These are phyloP conservation scores for Phanerochaete sordida DNA, from an alignment of 768 basidiomycete genomes.

Conservation along the genomic window DNA sequence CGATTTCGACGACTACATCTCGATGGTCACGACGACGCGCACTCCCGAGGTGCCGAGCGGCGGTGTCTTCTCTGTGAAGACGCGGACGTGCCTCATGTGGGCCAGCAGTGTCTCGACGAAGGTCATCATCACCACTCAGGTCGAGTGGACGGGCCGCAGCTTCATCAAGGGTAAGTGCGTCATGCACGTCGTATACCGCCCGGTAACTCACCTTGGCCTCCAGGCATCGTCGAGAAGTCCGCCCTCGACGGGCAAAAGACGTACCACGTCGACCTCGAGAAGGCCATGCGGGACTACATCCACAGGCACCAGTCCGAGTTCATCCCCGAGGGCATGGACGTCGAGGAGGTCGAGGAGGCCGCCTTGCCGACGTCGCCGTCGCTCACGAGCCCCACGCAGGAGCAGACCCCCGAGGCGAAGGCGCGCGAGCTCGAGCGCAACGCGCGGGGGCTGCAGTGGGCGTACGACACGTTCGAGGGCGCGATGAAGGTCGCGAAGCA, in stretches of 20 bases:
- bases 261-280: slow-evolving; percentile 81
- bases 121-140: slow-evolving; percentile 83
- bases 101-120: slow-evolving; percentile 73
- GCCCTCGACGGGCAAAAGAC: slow-evolving; percentile 89
- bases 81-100: slow-evolving; percentile 93
- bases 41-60: slow-evolving; percentile 97
- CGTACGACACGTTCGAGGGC: slow-evolving; percentile 81
- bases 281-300: slow-evolving; percentile 85
- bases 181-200: neutral
- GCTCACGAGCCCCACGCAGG: neutral
- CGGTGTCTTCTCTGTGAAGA: slow-evolving; percentile 90
- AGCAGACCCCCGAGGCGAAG: slow-evolving; percentile 40
- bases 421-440: slow-evolving; percentile 67
- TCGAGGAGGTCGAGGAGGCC: slow-evolving; percentile 46
- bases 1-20: slow-evolving; percentile 82
- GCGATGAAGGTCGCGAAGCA: slow-evolving; percentile 67
- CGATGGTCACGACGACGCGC: slow-evolving; percentile 82
- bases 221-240: slow-evolving; percentile 92
- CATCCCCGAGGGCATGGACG: slow-evolving; percentile 75
- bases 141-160: slow-evolving; percentile 95
- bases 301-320: slow-evolving; percentile 88
- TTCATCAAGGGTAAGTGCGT: slow-evolving; percentile 81
- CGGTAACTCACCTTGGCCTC: neutral
- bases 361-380: slow-evolving; percentile 29
- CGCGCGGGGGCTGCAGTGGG: slow-evolving; percentile 79